Evolutionary conservation across 2,329 filamentous ascomycete genomes (phyloP).

Genomic region (Botrytis aclada): DNA sequence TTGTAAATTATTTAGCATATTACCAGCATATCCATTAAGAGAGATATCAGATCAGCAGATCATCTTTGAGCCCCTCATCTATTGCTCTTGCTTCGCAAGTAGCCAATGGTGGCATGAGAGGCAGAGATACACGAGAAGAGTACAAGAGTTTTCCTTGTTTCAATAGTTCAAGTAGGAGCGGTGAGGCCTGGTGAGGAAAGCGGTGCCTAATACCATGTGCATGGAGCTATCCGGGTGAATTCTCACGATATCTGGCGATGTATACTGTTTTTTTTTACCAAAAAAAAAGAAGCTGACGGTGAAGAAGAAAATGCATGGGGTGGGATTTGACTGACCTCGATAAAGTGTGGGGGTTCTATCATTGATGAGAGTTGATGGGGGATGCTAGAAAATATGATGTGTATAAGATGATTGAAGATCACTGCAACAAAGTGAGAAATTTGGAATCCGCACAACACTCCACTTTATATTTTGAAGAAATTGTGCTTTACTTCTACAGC

Average conservation of each 20-base stretch:
- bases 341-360: not conserved
- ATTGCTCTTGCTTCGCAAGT: conserved; percentile 11
- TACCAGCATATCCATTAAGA: not conserved
- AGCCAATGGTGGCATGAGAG: conserved; percentile 8
- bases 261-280: not conserved
- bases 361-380: not conserved
- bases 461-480: not conserved
- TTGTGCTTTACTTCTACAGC: not conserved
- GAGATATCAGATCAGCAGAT: conserved; percentile 5
- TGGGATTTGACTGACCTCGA: not conserved
- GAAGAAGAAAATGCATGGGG: not conserved
- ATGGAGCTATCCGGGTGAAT: conserved; percentile 1
- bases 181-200: conserved; percentile 6
- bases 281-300: not conserved
- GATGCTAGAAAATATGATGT: not conserved
- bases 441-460: not conserved
- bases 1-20: conserved; percentile 1
- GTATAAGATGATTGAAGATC: conserved; percentile 8
- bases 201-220: conserved; percentile 7
- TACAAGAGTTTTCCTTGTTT: not conserved
- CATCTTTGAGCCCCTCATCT: not conserved
- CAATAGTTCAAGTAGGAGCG: conserved; percentile 4
- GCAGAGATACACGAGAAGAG: conserved; percentile 1
- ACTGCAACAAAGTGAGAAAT: not conserved
- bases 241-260: conserved; percentile 10